Evolutionary conservation across 2,329 filamentous ascomycete species (phyloP).

Genomic region (Tolypocladium cylindrosporum): DNA sequence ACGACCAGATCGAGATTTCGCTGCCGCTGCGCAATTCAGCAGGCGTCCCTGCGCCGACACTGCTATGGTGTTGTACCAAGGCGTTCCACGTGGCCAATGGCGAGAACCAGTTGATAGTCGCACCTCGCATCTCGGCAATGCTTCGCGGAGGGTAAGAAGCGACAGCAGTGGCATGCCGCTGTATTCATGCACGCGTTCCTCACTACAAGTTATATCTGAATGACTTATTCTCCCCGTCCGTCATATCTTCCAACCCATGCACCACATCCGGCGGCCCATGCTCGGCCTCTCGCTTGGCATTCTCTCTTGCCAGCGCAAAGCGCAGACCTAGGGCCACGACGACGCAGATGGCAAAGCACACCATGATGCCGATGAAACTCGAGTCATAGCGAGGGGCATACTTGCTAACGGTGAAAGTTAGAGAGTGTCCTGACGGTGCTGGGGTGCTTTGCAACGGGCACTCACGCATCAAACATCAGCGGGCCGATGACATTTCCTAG

Average conservation of each 20-base stretch:
- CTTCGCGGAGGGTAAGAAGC: too few species aligned
- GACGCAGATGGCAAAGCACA: slow-evolving; percentile 20
- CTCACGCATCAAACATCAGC: slow-evolving; percentile 20
- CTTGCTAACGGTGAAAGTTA: slow-evolving; percentile 2
- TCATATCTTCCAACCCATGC: slow-evolving; percentile 28
- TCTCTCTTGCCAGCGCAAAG: slow-evolving; percentile 16
- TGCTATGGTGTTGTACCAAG: too few species aligned
- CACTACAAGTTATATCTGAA: slow-evolving; percentile 9
- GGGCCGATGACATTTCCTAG: slow-evolving; percentile 23
- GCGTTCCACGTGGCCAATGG: too few species aligned
- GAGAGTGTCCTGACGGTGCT: too few species aligned
- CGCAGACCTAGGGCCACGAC: slow-evolving; percentile 18
- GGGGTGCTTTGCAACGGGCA: neutral
- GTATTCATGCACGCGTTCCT: neutral
- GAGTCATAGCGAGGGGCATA: slow-evolving; percentile 20
- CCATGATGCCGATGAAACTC: slow-evolving; percentile 20
- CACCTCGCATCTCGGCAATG: too few species aligned
- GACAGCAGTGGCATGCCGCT: too few species aligned
- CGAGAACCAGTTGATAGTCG: too few species aligned
- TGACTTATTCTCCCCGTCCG: slow-evolving; percentile 17
- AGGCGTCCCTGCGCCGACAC: too few species aligned
- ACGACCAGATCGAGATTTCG: neutral
- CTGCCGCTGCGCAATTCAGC: neutral
- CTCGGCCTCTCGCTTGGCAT: slow-evolving; percentile 16
- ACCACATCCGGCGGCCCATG: slow-evolving; percentile 19